These are phyloP conservation scores for Cenchrus fungigraminus DNA, from an alignment of 176 grass and related monocot genomes.

Conservation along the genomic window DNA sequence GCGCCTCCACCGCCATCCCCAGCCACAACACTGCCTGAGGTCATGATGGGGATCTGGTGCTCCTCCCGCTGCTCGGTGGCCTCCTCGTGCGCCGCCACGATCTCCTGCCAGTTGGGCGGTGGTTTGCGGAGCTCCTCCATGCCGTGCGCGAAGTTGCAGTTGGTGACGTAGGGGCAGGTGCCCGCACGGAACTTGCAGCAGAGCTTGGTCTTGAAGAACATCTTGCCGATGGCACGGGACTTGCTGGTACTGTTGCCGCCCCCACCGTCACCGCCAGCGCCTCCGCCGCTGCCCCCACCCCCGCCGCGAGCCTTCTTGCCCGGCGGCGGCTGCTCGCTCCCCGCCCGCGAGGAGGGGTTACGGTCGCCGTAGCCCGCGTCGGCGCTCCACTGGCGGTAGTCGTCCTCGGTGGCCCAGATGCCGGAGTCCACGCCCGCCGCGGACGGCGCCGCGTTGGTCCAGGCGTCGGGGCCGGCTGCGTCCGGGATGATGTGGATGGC, in stretches of 20 bases:
- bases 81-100: constrained; percentile 80
- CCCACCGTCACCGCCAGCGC: neutral
- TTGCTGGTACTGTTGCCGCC: constrained; percentile 53
- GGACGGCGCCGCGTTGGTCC: constrained; percentile 45
- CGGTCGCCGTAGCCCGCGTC: constrained; percentile 57
- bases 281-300: neutral
- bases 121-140: constrained; percentile 99
- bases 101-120: constrained; percentile 98
- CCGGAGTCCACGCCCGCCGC: constrained; percentile 39
- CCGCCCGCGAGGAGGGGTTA: constrained; percentile 60
- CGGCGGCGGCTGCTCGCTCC: constrained; percentile 86
- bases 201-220: constrained; percentile 99
- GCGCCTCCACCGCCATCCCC: constrained; percentile 38
- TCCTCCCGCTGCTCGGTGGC: constrained; percentile 63
- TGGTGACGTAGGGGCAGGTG: constrained; percentile 93
- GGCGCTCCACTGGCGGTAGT: constrained; percentile 75
- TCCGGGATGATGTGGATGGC: constrained; percentile 86
- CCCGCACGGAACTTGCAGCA: constrained; percentile 94
- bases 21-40: constrained; percentile 45
- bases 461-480: constrained; percentile 58
- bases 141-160: constrained; percentile 96
- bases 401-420: constrained; percentile 94
- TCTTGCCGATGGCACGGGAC: constrained; percentile 88
- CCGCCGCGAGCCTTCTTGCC: constrained; percentile 68
- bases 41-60: constrained; percentile 88